Conservation (phyloP, 2,329 filamentous ascomycete genomes). For the Diplodia mutila region DNA sequence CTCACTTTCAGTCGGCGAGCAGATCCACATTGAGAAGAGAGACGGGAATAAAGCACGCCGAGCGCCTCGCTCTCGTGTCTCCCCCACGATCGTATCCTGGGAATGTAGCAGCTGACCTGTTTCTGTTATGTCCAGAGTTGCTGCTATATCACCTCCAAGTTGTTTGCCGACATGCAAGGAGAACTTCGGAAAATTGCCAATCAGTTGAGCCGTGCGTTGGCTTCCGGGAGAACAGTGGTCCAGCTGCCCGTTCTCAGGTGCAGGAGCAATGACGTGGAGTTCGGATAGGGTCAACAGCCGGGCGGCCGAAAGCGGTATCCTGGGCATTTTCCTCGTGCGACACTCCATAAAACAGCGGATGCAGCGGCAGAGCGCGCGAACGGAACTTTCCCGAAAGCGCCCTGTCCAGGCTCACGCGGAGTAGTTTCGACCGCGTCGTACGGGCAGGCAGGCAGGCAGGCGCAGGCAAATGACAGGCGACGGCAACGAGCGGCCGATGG, state of each 20-base stretch:
- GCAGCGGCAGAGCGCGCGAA: conserved; percentile 1
- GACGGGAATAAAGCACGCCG: neutral
- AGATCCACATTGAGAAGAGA: neutral
- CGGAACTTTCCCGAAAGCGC: no score
- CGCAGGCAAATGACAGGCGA: neutral
- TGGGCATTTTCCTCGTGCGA: neutral
- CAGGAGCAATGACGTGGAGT: neutral
- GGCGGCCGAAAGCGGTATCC: neutral
- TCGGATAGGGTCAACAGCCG: neutral
- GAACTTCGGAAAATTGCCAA: neutral
- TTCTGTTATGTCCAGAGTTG: neutral
- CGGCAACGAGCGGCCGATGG: neutral
- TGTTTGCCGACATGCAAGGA: neutral
- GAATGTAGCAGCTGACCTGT: neutral
- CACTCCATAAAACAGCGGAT: neutral
- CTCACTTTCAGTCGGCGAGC: neutral
- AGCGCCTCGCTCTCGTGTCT: neutral
- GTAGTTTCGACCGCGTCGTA: neutral
- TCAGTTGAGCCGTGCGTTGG: neutral
- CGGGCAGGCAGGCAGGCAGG: neutral
- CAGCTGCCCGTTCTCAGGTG: neutral
- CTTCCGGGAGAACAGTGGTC: neutral
- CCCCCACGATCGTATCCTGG: neutral
- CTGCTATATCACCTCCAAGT: neutral
- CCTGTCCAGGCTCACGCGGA: conserved; percentile 7